Base-by-base conservation (phyloP, 2,329 filamentous ascomycete genomes). In the Annulohypoxylon truncatum region DNA sequence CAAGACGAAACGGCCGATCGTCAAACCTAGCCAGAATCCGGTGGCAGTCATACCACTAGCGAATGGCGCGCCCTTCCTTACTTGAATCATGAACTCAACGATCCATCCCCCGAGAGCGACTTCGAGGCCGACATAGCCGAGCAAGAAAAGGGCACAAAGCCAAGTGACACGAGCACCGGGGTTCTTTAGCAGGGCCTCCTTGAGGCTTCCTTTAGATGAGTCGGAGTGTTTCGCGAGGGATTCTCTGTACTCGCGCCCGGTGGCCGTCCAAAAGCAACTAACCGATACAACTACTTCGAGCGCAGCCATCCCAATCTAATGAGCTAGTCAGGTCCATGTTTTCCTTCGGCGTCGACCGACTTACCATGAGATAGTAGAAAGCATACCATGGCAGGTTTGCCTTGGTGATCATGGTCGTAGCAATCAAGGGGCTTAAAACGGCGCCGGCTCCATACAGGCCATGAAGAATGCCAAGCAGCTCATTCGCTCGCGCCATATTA, bases 31-130 rank as follows among this genome's bases (percentile, higher is more conserved):
- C 92, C 92, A 96, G 78, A 94, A 95, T 0, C 92, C 92, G 1
- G 91, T 93, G 0, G 90, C 89, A 0, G 89, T 89, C 83, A 95
- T 91, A 8, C 92, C 92, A 24, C 88, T 89, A 0, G 87, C 86
- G 70, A 94, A 94, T 0, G 87, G 79, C 2, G 81, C 84, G 0
- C 88, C 91, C n/a, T 89, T 78, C 4, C 93, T 86, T 4, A 93
- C 89, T 31, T 88, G 85, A 24, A 93, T 89, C 91, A 96, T 95
- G 77, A 96, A 95, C 4, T 89, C 89, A 55, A 94, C 90, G 61
- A 96, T 92, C 93, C 92, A 96, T 4, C 92, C 92, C 18, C 91
- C 91, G 0, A 94, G 83, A 0, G 89, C 89, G 46, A 92, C 90
- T 77, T 96, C 92, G 1, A 89, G 83, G 6, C 93, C 92, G 0